A percentile compares a stretch with the other conserved stretches of the same genome.
These are phyloP conservation scores for Fusarium fujikuroi DNA, from an alignment of 2,329 filamentous ascomycete species.

Conservation along the genomic window DNA sequence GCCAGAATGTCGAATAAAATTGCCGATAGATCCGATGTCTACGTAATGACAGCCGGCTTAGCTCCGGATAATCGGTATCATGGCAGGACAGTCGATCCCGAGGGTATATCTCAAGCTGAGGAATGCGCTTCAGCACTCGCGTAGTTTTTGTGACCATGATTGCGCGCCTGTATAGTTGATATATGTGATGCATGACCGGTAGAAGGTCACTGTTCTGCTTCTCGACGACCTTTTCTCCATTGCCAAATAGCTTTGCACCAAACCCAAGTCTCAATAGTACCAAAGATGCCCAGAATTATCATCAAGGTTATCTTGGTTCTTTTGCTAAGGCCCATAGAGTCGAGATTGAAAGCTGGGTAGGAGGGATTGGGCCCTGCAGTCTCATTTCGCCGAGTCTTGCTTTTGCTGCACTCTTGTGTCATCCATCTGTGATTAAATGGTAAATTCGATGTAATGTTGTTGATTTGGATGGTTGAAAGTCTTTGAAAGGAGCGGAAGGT, in stretches of 20 bases:
- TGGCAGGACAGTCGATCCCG: neutral
- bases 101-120: neutral
- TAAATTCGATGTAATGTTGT: neutral
- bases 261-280: slow-evolving; percentile 49
- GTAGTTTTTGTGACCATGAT: too few species aligned
- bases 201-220: neutral
- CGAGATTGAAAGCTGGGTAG: slow-evolving; percentile 41
- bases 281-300: slow-evolving; percentile 44
- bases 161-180: neutral
- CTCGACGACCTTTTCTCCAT: slow-evolving; percentile 40
- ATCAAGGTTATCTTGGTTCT: slow-evolving; percentile 43
- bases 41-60: neutral
- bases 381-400: neutral
- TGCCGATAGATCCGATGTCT: neutral
- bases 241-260: slow-evolving; percentile 46
- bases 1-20: neutral
- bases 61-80: neutral
- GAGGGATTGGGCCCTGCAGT: slow-evolving; percentile 8
- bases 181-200: neutral
- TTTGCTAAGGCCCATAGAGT: slow-evolving; percentile 45
- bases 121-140: neutral
- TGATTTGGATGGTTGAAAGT: fast-evolving
- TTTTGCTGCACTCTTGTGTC: neutral
- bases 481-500: neutral
- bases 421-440: neutral